Conservation (phyloP, 2,329 filamentous ascomycete species). For the Fusarium sp. region DNA sequence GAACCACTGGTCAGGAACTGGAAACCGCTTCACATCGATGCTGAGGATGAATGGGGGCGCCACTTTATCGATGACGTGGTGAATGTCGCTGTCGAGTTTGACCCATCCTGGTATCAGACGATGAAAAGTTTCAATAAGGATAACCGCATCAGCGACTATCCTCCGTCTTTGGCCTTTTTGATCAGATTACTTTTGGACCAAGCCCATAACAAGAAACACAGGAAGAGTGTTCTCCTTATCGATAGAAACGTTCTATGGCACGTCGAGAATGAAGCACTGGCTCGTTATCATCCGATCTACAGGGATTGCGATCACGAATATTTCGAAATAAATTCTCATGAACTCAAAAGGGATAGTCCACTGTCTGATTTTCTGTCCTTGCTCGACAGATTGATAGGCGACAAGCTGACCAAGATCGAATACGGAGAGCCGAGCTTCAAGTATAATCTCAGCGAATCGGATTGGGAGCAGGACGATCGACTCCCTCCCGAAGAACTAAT, state of each 20-base stretch:
- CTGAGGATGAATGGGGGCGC: neutral
- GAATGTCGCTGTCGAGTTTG: neutral
- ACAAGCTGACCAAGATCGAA: neutral
- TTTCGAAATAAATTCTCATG: neutral
- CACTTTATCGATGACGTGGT: neutral
- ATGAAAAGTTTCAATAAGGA: neutral
- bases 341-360: rapidly evolving
- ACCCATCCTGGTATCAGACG: neutral
- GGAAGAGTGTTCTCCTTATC: neutral
- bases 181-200: neutral
- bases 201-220: rapidly evolving
- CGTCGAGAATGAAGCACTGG: rapidly evolving
- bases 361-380: neutral
- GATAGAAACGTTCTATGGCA: neutral
- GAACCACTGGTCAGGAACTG: neutral
- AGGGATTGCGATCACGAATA: neutral
- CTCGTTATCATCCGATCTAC: neutral
- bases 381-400: neutral
- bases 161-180: neutral
- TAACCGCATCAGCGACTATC: neutral
- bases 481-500: neutral
- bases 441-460: neutral
- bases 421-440: neutral
- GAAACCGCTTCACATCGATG: neutral
- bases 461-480: neutral